Evolutionary conservation across 1,284 basidiomycete species (phyloP).

Genomic region (Ganoderma lingzhi): DNA sequence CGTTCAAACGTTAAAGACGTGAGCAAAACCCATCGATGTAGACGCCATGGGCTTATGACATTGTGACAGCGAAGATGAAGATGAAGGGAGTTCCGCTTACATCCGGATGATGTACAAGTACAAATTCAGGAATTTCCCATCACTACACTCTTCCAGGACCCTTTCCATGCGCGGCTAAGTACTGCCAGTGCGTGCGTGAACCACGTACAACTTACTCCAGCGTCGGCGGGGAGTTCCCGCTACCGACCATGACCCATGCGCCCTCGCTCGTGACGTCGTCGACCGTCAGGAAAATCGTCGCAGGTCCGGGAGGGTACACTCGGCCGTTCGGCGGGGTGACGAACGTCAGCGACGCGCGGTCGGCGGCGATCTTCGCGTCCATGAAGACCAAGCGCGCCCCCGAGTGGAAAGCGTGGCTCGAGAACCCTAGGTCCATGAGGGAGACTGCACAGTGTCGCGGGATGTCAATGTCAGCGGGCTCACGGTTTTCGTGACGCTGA

Average conservation of each 20-base stretch:
- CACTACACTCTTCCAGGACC: background rate
- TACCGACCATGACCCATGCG: slow-evolving; percentile 54
- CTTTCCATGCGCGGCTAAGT: no score
- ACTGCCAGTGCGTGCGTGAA: no score
- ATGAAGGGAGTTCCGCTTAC: no score
- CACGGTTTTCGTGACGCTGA: no score
- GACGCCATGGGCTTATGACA: no score
- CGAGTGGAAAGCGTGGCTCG: slow-evolving; percentile 55
- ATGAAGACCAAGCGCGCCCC: slow-evolving; percentile 56
- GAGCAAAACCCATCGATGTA: no score
- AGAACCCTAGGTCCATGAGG: slow-evolving; percentile 57
- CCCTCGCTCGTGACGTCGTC: slow-evolving; percentile 58
- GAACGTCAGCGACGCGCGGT: slow-evolving; percentile 49
- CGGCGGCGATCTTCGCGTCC: slow-evolving; percentile 44
- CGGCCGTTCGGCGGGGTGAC: slow-evolving; percentile 53
- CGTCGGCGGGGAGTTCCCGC: slow-evolving; percentile 39
- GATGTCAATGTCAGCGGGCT: no score
- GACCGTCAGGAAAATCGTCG: slow-evolving; percentile 51
- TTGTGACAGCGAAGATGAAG: no score
- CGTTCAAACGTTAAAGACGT: no score
- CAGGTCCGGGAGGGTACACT: slow-evolving; percentile 62
- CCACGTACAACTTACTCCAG: slow-evolving; percentile 10
- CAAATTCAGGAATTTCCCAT: background rate
- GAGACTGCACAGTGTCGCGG: slow-evolving; percentile 37
- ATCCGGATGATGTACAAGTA: background rate